These are phyloP conservation scores for Kodamaea kakaduensis DNA, from an alignment of 805 yeast genomes.

Conservation along the genomic window DNA sequence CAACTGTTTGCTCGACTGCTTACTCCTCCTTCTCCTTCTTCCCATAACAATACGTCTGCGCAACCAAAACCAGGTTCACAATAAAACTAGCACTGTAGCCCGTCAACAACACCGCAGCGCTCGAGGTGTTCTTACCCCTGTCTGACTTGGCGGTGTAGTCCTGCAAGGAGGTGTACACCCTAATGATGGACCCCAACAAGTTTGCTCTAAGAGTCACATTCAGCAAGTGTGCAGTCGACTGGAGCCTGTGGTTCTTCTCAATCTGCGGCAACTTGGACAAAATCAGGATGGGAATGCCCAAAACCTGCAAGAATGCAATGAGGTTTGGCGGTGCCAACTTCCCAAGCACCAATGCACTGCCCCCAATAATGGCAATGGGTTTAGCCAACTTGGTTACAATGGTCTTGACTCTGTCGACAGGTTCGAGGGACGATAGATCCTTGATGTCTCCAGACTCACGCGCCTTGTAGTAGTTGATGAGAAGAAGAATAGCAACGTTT, in stretches of 20 bases:
- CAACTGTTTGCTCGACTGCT: slow-evolving; percentile 2
- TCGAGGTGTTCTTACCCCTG: slow-evolving; percentile 15
- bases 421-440: slow-evolving; percentile 2
- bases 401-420: slow-evolving; percentile 1
- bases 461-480: slow-evolving; percentile 32
- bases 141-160: slow-evolving; percentile 19
- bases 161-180: slow-evolving; percentile 39
- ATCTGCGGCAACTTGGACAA: slow-evolving; percentile 40
- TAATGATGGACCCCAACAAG: slow-evolving; percentile 33
- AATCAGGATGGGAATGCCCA: slow-evolving; percentile 36
- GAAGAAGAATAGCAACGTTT: slow-evolving; percentile 32
- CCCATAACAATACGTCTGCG: slow-evolving; percentile 29
- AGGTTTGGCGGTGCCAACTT: slow-evolving; percentile 29
- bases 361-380: slow-evolving; percentile 28
- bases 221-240: slow-evolving; percentile 36
- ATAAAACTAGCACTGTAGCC: slow-evolving; percentile 35
- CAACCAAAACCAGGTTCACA: slow-evolving; percentile 33
- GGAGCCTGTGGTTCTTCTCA: slow-evolving; percentile 27
- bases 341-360: slow-evolving; percentile 24
- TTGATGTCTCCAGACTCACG: slow-evolving; percentile 12
- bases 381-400: slow-evolving; percentile 18
- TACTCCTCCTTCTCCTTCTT: slow-evolving; percentile 10
- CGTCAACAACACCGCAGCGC: slow-evolving; percentile 34
- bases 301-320: slow-evolving; percentile 30
- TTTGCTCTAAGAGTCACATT: slow-evolving; percentile 39